Evolutionary conservation across 2,329 filamentous ascomycete species (phyloP), one percentile per base, ranked within the genome.

Genomic region (Fusarium sp.): DNA sequence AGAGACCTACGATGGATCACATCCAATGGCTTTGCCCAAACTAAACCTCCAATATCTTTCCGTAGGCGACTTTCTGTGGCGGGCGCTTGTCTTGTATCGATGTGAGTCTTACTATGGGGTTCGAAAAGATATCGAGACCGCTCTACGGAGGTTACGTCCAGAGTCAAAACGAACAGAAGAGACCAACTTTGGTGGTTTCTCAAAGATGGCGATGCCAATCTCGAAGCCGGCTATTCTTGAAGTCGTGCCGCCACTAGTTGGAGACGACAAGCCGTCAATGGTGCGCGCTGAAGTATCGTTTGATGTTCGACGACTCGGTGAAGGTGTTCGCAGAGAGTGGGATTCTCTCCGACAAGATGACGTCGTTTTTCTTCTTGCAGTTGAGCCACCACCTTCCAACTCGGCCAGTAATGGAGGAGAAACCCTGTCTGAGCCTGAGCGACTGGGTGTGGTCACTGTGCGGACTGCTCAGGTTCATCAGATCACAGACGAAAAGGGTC

Each of bases 1-100:
- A 56, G 94, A 97, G 73, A 85, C 84, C 9, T 98, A 97, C 73
- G 91, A 97, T 76, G 94, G 94, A 24, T 94, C 93, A 23, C 88
- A 88, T 46, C 94, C 96, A 7, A 83, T 99, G 58, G 93, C 96
- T 4, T 88, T 99, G 42, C 96, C 96, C 4, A 99, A 99, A 77
- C 81, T 98, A 44, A 99, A 97, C 72, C 82, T 99, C 26, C 96
- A 99, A 75, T 99, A 99, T 78, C 84, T 99, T 15, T 97, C 94
- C 4, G 88, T 97, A 49, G 94, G 94, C 4, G 96, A 99, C 77
- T 99, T 99, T 72, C 81, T 99, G n/a, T 99, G 94, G 94, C 88
- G 96, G 65, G 94, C 95, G 0, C 90, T 98, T 73, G 85, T 96
- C 15, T 83, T 99, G 10, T 96, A 97, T 76, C 89, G 95, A 39